A percentile compares a stretch with the other conserved stretches of the same genome.
These are phyloP conservation scores for Pseudofabraea citricarpa DNA, from an alignment of 2,329 filamentous ascomycete species.

Conservation along the genomic window DNA sequence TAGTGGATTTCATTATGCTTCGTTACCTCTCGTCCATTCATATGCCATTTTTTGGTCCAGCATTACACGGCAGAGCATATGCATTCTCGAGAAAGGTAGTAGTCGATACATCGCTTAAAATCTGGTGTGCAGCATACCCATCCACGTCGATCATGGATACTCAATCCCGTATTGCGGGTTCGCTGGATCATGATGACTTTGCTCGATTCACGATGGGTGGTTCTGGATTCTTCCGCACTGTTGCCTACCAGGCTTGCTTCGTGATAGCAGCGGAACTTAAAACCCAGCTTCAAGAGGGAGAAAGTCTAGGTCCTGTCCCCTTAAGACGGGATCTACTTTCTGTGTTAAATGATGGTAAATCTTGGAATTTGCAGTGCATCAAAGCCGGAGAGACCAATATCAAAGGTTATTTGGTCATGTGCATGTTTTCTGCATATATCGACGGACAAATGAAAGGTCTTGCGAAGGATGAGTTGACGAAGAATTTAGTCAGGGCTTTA, in stretches of 20 bases:
- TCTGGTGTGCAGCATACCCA: conserved; percentile 37
- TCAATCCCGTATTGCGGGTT: conserved; percentile 3
- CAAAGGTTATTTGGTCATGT: conserved; percentile 33
- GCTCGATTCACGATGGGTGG: conserved; percentile 33
- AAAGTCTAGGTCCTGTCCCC: conserved; percentile 29
- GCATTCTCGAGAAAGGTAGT: conserved; percentile 46
- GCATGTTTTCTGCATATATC: conserved; percentile 36
- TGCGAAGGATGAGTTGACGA: conserved; percentile 28
- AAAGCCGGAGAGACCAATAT: conserved; percentile 38
- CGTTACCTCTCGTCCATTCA: conserved; percentile 53
- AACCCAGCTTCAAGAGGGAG: conserved; percentile 35
- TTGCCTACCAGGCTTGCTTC: conserved; percentile 30
- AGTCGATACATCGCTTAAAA: conserved; percentile 41
- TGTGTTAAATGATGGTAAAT: conserved; percentile 35
- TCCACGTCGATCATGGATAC: conserved; percentile 12
- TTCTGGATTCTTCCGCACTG: conserved; percentile 36
- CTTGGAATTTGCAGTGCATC: conserved; percentile 31
- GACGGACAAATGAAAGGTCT: conserved; percentile 34
- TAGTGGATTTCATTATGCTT: conserved; percentile 46
- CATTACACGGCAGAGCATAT: conserved; percentile 38
- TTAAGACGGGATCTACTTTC: conserved; percentile 37
- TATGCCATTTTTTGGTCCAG: conserved; percentile 41
- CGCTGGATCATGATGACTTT: conserved; percentile 26
- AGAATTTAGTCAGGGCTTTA: conserved; percentile 32
- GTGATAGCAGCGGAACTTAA: conserved; percentile 37